Evolutionary conservation across 2,329 filamentous ascomycete species (phyloP), one percentile per base, ranked within the genome.

Genomic region (Byssothecium circinans): DNA sequence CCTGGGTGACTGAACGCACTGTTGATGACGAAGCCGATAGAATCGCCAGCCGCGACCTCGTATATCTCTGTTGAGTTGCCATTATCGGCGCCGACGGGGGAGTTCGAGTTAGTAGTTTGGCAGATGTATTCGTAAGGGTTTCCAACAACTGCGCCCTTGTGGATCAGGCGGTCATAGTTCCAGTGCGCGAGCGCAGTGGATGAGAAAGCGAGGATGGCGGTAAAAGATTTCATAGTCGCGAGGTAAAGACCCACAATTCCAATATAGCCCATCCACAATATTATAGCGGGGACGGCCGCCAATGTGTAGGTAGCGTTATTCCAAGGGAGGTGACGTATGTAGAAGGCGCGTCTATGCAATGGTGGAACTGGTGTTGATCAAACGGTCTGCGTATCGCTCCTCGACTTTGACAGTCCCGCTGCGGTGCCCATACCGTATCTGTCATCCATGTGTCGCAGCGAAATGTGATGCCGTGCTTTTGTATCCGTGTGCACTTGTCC

Each of bases 1-100:
- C 79, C 79, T 22, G 50, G 57, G 45, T 62, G 59, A 8, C 58
- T 57, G 45, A 61, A 60, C 8, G 42, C 42, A 6, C 44, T 47
- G 36, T 41, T 49, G 32, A 79, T 53, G 72, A 75, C 60, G 66
- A 77, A 58, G 57, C 72, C 61, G 66, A 79, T 61, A 61, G 76
- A 65, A 58, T 74, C 68, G 27, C 76, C 75, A 1, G 74, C 45
- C 23, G 30, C 33, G 20, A 56, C 49, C 8, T 35, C 47, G 41
- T 50, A 48, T 1, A 51, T 52, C 33, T 49, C 32, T 2, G 53
- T 40, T 5, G 14, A 11, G 10, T 40, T 23, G 15, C 47, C 50
- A 1, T 42, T 46, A 3, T 37, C 42, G n/a, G 47, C 52, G 18
- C 55, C 55, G 36, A 58, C 32, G 5, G 54, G 52, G 2, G 43